phyloP scores from a whole-genome alignment of 164 flowering plant species.

The Vitis labrusca region DNA sequence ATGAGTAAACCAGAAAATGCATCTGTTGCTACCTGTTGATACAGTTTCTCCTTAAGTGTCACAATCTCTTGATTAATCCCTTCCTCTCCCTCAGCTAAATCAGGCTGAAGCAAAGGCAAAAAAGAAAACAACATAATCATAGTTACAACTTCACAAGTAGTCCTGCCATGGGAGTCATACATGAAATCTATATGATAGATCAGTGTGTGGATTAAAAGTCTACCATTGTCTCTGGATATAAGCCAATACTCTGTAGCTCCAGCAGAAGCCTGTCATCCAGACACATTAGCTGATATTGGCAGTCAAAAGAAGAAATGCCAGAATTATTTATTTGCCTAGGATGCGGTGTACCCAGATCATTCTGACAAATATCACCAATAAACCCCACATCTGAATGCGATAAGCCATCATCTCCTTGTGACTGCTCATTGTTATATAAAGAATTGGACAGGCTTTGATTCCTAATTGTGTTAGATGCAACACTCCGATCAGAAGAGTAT shows the following conservation, averaged over 20 bases:
- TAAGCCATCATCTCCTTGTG: constrained; percentile 31
- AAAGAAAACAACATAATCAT: constrained; percentile 1
- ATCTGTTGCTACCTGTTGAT: constrained; percentile 26
- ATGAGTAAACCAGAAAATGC: not conserved
- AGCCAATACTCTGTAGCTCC: constrained; percentile 42
- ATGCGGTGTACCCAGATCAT: constrained; percentile 20
- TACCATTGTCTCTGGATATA: constrained; percentile 39
- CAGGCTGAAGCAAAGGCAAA: constrained; percentile 29
- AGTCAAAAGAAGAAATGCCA: constrained; percentile 16
- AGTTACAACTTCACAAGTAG: not conserved
- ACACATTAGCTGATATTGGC: constrained; percentile 33
- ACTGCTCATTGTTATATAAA: constrained; percentile 22
- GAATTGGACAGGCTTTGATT: constrained; percentile 22
- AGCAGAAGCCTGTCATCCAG: constrained; percentile 34
- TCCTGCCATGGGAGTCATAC: not conserved
- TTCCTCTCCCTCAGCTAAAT: constrained; percentile 42
- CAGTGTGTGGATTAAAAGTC: not conserved
- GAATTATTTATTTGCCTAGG: constrained; percentile 10
- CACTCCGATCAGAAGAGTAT: constrained; percentile 23
- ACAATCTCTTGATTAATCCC: constrained; percentile 27
- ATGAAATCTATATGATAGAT: not conserved
- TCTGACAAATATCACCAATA: constrained; percentile 29
- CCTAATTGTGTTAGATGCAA: constrained; percentile 18
- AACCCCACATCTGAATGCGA: constrained; percentile 30
- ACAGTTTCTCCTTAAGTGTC: constrained; percentile 28